Percentiles rank a stretch among this genome's conserved stretches.
These are phyloP conservation scores for Termitomyces sp. DNA, from an alignment of 1,284 basidiomycete genomes.

Conservation along the genomic window DNA sequence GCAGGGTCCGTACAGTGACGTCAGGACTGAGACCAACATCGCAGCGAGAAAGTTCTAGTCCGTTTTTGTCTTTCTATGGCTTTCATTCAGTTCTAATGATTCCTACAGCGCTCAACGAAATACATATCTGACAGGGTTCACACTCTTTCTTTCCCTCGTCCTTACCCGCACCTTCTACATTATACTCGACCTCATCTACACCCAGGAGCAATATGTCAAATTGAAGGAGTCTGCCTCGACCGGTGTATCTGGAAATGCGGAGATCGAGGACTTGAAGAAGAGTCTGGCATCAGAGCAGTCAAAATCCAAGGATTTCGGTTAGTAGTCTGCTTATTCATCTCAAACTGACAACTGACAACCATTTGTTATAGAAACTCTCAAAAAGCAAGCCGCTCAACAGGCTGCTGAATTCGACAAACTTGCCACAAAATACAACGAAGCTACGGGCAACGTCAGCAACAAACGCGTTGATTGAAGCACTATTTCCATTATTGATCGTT, in stretches of 20 bases:
- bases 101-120: slow-evolving; percentile 68
- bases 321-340: slow-evolving; percentile 20
- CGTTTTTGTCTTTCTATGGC: slow-evolving; percentile 24
- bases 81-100: not conserved
- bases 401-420: slow-evolving; percentile 77
- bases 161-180: slow-evolving; percentile 92
- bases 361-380: slow-evolving; percentile 61
- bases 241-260: slow-evolving; percentile 38
- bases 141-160: slow-evolving; percentile 90
- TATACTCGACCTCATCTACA: slow-evolving; percentile 84
- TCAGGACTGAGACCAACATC: slow-evolving; percentile 78
- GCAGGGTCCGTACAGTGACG: slow-evolving; percentile 49
- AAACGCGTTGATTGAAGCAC: slow-evolving; percentile 29
- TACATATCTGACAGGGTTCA: slow-evolving; percentile 89
- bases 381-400: slow-evolving; percentile 78
- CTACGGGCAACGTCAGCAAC: slow-evolving; percentile 47
- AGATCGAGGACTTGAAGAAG: slow-evolving; percentile 64
- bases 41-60: slow-evolving; percentile 93
- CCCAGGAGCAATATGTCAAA: slow-evolving; percentile 83
- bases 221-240: slow-evolving; percentile 48
- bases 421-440: slow-evolving; percentile 70
- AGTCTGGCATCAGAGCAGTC: slow-evolving; percentile 34
- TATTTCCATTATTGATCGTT: not conserved
- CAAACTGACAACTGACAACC: not conserved
- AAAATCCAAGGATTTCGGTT: slow-evolving; percentile 65